Conservation (phyloP, 805 yeast genomes). For the Vanderwaltozyma polyspora region DNA sequence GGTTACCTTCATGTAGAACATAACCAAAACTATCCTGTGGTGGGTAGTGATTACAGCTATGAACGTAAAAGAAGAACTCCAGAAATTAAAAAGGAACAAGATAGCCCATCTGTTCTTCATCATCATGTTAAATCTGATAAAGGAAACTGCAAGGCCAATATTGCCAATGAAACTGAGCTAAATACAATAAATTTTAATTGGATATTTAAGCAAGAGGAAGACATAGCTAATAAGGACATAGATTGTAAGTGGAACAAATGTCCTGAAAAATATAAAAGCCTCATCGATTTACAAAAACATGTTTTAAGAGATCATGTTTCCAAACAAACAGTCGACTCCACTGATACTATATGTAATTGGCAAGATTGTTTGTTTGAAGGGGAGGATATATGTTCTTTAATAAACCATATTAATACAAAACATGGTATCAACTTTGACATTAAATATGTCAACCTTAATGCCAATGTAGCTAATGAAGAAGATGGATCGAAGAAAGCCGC, state of each 20-base stretch:
- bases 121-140: background rate
- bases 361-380: constrained; percentile 51
- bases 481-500: background rate
- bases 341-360: constrained; percentile 55
- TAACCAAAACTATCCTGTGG: background rate
- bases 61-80: constrained; percentile 3
- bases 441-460: constrained; percentile 14
- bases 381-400: constrained; percentile 39
- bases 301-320: constrained; percentile 38
- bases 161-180: background rate
- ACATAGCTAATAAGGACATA: constrained; percentile 15
- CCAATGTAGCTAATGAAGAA: no score
- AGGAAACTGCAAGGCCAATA: background rate
- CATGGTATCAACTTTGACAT: constrained; percentile 32
- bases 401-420: constrained; percentile 45
- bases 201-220: constrained; percentile 23
- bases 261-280: constrained; percentile 29
- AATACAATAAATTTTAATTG: constrained; percentile 34
- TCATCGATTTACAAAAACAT: constrained; percentile 39
- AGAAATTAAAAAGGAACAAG: background rate
- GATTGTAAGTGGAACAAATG: constrained; percentile 67
- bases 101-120: background rate
- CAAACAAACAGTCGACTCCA: constrained; percentile 7
- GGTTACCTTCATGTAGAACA: background rate
- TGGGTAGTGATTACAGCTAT: constrained; percentile 3